These are phyloP conservation scores for sweet orange (Citrus sinensis) DNA, from an alignment of 345 rosid genomes.

Conservation along the genomic window DVS_A1.0 CM039163.1:43223001-43223500, in stretches of 20 bases:
- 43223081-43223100: background rate
- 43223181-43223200: background rate
- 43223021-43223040: background rate
- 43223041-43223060: background rate
- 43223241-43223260: background rate
- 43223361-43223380: constrained; percentile 49
- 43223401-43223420: too few relatives aligned
- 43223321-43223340: constrained; percentile 61
- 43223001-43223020: background rate
- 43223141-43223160: background rate
- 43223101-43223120: background rate
- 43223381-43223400: constrained; percentile 42
- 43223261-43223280: background rate
- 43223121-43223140: background rate
- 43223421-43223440: background rate
- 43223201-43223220: background rate
- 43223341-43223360: constrained; percentile 93
- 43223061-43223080: background rate
- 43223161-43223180: background rate
- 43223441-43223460: background rate
- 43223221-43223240: background rate
- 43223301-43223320: constrained; percentile 40
- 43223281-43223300: constrained; percentile 47
- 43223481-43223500: too few relatives aligned
- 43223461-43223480: background rate